Conservation (phyloP, 768 basidiomycete species). For the Tulasnella sp. region DNA sequence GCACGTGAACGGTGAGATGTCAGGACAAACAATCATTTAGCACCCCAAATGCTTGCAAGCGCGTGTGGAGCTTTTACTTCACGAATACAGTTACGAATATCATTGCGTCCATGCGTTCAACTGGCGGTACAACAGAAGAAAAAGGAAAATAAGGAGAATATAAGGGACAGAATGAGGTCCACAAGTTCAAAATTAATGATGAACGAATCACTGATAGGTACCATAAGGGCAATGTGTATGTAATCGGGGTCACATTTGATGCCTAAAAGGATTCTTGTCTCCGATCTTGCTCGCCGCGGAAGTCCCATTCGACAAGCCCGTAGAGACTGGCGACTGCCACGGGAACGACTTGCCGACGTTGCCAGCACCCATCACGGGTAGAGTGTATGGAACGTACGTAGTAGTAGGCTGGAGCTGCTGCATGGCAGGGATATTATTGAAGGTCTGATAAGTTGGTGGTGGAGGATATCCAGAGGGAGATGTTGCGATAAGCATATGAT, state of each 20-base stretch:
- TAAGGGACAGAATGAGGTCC: neutral
- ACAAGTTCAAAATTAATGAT: neutral
- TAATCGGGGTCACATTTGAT: neutral
- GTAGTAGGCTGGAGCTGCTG: neutral
- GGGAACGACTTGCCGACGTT: neutral
- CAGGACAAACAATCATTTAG: too few species aligned
- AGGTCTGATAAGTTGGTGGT: neutral
- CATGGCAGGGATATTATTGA: neutral
- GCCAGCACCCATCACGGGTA: neutral
- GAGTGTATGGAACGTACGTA: neutral
- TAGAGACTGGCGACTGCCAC: slow-evolving; percentile 7
- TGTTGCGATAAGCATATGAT: neutral
- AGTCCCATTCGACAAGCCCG: neutral
- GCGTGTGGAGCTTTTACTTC: too few species aligned
- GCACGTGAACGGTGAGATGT: too few species aligned
- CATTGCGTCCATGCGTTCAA: too few species aligned
- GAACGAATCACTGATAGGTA: neutral
- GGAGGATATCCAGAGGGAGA: neutral
- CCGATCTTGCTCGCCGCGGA: neutral
- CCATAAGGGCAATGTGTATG: neutral
- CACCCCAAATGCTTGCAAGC: too few species aligned
- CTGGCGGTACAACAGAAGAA: too few species aligned
- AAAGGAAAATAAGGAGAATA: neutral
- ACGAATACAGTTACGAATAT: too few species aligned
- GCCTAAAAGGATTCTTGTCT: slow-evolving; percentile 14